Evolutionary conservation across 1,139 yeast genomes (phyloP).

Genomic region (Diutina siamensis): DNA sequence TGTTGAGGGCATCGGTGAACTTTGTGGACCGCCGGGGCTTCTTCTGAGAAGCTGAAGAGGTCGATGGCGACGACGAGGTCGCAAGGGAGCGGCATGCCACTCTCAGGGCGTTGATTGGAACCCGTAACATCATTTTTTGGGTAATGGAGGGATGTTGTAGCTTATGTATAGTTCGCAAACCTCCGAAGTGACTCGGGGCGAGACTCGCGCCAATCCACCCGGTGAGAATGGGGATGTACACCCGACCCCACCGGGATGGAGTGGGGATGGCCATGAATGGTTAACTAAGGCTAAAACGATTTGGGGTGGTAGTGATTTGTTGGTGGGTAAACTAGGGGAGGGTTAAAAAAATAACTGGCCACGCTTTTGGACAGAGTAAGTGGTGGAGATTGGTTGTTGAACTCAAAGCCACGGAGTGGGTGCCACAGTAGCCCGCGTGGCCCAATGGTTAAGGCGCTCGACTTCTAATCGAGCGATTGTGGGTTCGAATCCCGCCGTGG

Average conservation of each 20-base stretch:
- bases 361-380: no score
- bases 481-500: no score
- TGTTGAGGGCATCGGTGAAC: conserved; percentile 61
- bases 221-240: neutral
- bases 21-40: conserved; percentile 38
- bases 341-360: no score
- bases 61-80: neutral
- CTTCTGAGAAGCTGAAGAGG: neutral
- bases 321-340: no score
- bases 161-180: neutral
- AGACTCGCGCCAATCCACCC: neutral
- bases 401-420: no score
- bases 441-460: no score
- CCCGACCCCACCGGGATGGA: neutral
- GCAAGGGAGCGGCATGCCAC: neutral
- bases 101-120: neutral
- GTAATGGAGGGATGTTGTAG: neutral
- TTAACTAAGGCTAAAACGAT: no score
- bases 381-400: no score
- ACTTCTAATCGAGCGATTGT: no score
- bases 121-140: neutral
- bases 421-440: no score
- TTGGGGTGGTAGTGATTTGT: no score
- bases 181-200: neutral
- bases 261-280: no score